Conservation (phyloP, 208 protist species). For the Crithidia expoeki region DNA sequence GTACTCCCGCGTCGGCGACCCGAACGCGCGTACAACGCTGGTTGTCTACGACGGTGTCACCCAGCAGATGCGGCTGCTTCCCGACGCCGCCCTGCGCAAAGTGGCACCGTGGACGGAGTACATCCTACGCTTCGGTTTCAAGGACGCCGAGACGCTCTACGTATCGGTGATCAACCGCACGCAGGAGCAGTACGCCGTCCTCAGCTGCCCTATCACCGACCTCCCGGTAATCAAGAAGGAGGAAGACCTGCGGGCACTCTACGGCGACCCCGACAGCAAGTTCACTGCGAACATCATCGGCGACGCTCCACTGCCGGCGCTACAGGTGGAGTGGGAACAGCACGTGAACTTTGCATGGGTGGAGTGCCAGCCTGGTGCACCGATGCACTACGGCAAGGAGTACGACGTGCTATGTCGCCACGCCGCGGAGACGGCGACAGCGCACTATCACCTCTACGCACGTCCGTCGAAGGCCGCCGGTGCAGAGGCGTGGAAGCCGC, state of each 20-base stretch:
- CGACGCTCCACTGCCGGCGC: conserved; percentile 11
- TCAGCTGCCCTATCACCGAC: conserved; percentile 59
- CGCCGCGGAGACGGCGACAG: conserved; percentile 57
- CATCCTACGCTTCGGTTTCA: conserved; percentile 85
- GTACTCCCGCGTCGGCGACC: conserved; percentile 80
- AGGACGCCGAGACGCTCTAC: conserved; percentile 64
- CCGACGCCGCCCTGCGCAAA: conserved; percentile 36
- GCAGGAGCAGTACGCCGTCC: conserved; percentile 68
- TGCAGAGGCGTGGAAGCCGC: conserved; percentile 49
- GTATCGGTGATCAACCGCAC: conserved; percentile 63
- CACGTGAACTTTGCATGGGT: conserved; percentile 82
- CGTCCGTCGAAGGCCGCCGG: conserved; percentile 21
- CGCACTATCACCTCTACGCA: conserved; percentile 70
- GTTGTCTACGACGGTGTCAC: conserved; percentile 55
- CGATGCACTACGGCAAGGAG: conserved; percentile 54
- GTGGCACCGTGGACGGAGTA: conserved; percentile 79
- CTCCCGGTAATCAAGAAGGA: conserved; percentile 49
- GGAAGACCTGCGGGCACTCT: conserved; percentile 33
- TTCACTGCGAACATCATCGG: conserved; percentile 17
- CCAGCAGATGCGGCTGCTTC: conserved; percentile 51
- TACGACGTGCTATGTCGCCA: conserved; percentile 67
- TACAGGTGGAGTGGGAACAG: conserved; percentile 57
- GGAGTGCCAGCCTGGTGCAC: conserved; percentile 43
- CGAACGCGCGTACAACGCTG: conserved; percentile 65
- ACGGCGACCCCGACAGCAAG: conserved; percentile 25